Evolutionary conservation across 345 rosid species (phyloP).

Genomic region (Leavenworthia alabamica): DNA sequence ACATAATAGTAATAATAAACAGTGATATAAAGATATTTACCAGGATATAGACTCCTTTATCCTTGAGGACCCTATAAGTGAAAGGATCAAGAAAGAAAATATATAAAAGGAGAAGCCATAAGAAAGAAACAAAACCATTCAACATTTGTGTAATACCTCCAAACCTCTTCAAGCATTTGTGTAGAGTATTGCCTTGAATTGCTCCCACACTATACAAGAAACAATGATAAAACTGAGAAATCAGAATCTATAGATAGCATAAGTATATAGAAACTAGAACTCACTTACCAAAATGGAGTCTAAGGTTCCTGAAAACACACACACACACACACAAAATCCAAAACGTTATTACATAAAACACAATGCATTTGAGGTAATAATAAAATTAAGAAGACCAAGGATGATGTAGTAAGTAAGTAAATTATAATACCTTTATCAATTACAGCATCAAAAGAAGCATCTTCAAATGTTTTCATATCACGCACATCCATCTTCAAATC

Average conservation of each 20-base stretch:
- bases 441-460: conserved; percentile 64
- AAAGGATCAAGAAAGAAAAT: conserved; percentile 55
- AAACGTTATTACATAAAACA: background rate
- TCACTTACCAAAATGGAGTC: conserved; percentile 83
- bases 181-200: conserved; percentile 58
- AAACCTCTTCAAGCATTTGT: conserved; percentile 71
- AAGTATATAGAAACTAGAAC: background rate
- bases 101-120: conserved; percentile 7
- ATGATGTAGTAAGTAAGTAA: too few species aligned
- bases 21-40: conserved; percentile 28
- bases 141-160: conserved; percentile 45
- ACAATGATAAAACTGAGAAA: conserved; percentile 8
- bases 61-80: conserved; percentile 96
- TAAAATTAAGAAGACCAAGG: too few species aligned
- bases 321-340: background rate
- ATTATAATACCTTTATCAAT: conserved; percentile 86
- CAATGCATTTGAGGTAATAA: background rate
- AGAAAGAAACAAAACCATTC: background rate
- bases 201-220: conserved; percentile 57
- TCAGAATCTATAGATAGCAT: background rate
- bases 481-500: conserved; percentile 76
- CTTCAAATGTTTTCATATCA: conserved; percentile 56
- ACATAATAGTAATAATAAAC: background rate
- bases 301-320: conserved; percentile 58
- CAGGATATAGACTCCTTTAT: conserved; percentile 79